Conservation (phyloP, 2,329 filamentous ascomycete species). For the Colletotrichum sp. region DNA sequence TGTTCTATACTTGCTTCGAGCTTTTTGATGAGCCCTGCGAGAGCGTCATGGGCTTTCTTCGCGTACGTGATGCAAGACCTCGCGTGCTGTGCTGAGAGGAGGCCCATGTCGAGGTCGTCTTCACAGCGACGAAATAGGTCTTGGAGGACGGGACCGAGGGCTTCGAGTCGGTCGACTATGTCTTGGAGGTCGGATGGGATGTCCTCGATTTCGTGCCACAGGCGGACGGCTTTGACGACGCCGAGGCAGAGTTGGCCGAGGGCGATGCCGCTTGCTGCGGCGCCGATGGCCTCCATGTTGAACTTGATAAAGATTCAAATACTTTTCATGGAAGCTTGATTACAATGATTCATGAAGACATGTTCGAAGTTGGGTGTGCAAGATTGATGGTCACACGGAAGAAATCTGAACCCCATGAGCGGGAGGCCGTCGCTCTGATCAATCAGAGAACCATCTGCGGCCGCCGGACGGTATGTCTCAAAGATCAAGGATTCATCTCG, state of each 20-base stretch:
- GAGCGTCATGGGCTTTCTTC: neutral
- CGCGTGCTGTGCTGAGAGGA: neutral
- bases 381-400: neutral
- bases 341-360: neutral
- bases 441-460: neutral
- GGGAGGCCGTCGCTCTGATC: neutral
- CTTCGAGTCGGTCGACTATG: neutral
- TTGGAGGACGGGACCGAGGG: neutral
- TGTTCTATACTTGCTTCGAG: neutral
- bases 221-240: neutral
- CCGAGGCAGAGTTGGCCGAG: neutral
- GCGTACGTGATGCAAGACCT: neutral
- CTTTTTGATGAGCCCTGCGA: neutral
- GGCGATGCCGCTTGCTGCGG: neutral
- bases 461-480: neutral
- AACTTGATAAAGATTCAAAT: rapidly evolving
- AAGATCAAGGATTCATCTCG: neutral
- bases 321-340: neutral
- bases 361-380: neutral
- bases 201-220: neutral
- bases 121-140: neutral
- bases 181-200: neutral
- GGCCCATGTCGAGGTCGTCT: neutral
- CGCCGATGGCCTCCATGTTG: neutral
- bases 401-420: neutral